These are phyloP conservation scores for Trametes elegans DNA, from an alignment of 768 basidiomycete genomes.

Conservation along the genomic window DNA sequence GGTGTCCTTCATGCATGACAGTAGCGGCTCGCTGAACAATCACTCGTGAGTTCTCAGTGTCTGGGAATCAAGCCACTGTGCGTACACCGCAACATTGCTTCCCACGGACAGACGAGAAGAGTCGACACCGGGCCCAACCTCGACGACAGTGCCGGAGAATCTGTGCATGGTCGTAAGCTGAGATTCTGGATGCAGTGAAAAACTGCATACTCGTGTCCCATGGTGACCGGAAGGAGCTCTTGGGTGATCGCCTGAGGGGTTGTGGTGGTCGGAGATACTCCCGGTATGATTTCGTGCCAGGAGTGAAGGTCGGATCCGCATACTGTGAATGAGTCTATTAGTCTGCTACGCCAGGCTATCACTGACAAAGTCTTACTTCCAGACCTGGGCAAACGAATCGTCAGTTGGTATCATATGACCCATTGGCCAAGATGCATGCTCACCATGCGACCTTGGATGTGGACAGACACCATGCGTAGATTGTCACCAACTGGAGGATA, in stretches of 20 bases:
- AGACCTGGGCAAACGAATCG: background rate
- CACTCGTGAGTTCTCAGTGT: background rate
- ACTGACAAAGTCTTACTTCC: background rate
- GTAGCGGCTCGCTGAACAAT: constrained; percentile 39
- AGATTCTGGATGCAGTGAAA: background rate
- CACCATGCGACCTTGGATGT: constrained; percentile 4
- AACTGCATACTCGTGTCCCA: constrained; percentile 44
- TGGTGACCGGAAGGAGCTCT: constrained; percentile 36
- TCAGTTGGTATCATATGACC: background rate
- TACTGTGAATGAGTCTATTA: constrained; percentile 27
- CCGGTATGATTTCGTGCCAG: constrained; percentile 31
- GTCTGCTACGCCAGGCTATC: background rate
- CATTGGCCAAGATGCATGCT: background rate
- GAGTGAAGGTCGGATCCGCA: constrained; percentile 51
- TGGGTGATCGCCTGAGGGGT: too few species aligned
- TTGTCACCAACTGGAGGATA: background rate
- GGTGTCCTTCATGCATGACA: constrained; percentile 36
- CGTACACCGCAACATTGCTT: constrained; percentile 22
- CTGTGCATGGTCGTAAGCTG: background rate
- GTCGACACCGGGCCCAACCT: constrained; percentile 19
- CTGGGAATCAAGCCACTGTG: background rate
- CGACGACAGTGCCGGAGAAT: constrained; percentile 24
- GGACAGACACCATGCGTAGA: background rate
- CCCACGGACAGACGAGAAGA: constrained; percentile 10
- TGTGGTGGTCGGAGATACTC: constrained; percentile 30